These are phyloP conservation scores for Ophiostoma novo-ulmi DNA, from an alignment of 2,329 filamentous ascomycete genomes.

Conservation along the genomic window DNA sequence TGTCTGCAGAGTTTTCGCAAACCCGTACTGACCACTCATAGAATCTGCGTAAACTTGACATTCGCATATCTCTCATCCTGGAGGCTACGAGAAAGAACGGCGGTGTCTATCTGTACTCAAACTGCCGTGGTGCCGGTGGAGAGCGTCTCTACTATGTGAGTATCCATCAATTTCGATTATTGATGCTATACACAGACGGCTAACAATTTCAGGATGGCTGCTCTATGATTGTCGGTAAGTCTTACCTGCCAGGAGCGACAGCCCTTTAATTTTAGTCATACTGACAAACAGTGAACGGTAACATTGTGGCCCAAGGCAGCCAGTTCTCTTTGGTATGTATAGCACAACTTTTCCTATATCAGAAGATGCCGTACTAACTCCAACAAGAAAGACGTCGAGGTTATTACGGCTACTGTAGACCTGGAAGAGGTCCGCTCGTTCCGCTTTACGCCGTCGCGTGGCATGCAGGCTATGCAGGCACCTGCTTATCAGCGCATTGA, in stretches of 20 bases:
- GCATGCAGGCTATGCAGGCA: conserved; percentile 51
- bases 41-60: conserved; percentile 56
- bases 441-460: conserved; percentile 52
- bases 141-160: conserved; percentile 52
- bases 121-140: conserved; percentile 41
- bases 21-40: conserved; percentile 2
- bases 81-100: conserved; percentile 54
- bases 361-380: neutral
- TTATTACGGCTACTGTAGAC: conserved; percentile 61
- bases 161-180: neutral
- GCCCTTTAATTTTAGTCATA: neutral
- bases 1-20: neutral
- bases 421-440: conserved; percentile 65
- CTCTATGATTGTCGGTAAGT: conserved; percentile 50
- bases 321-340: conserved; percentile 45
- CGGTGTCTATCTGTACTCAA: conserved; percentile 52
- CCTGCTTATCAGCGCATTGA: conserved; percentile 44
- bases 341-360: conserved; percentile 32
- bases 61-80: conserved; percentile 57
- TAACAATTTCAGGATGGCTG: conserved; percentile 45
- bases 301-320: conserved; percentile 58
- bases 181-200: neutral
- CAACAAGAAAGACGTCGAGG: conserved; percentile 60
- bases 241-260: neutral
- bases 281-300: conserved; percentile 46